Evolutionary conservation across 495 filamentous ascomycete genomes (phyloP), one percentile per base, ranked within the genome.

Genomic region (Hypoxylon fuscum): DNA sequence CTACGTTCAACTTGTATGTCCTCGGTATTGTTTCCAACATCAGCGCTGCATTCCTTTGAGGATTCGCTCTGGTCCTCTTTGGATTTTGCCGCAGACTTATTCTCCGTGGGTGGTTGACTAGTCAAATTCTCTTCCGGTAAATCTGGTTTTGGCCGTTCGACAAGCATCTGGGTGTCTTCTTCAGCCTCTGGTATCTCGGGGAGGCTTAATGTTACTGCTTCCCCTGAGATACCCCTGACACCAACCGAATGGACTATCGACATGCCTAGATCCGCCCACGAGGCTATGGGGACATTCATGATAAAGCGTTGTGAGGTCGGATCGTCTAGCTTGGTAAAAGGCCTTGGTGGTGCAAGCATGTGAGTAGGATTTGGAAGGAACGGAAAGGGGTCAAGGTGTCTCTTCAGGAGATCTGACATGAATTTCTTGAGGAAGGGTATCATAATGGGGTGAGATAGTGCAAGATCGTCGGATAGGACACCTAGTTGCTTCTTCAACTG

Each of bases 351-450:
- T 12, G 68, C 59, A 14, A 80, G 60, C 1, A 72, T 66, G 38
- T 72, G 62, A 7, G 82, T 71, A 7, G 82, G 77, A 21, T 85
- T 70, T 3, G 90, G 91, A 0, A 96, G 80, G 68, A 89, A 96
- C 2, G 90, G 86, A 62, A 90, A 90, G 2, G 88, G 89, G 64
- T 96, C 91, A 9, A 90, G 77, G 44, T 88, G 85, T 49, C 81
- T 85, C 62, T 80, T 84, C 15, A 97, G 77, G 27, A 80, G 77
- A 22, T 80, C 77, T 5, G 88, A 79, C 14, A 96, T 74, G 8
- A 82, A 80, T 59, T 83, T 88, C 58, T 87, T 86, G 10, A 78
- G 64, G 48, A 86, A 83, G 14, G 82, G 80, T 54, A 81, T 82
- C 75, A 92, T 89, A 14, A 85, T 78, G 0, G 87, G 86, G 50